Evolutionary conservation across 768 basidiomycete genomes (phyloP), one percentile per base, ranked within the genome.

Genomic region (Dioszegia hungarica): DNA sequence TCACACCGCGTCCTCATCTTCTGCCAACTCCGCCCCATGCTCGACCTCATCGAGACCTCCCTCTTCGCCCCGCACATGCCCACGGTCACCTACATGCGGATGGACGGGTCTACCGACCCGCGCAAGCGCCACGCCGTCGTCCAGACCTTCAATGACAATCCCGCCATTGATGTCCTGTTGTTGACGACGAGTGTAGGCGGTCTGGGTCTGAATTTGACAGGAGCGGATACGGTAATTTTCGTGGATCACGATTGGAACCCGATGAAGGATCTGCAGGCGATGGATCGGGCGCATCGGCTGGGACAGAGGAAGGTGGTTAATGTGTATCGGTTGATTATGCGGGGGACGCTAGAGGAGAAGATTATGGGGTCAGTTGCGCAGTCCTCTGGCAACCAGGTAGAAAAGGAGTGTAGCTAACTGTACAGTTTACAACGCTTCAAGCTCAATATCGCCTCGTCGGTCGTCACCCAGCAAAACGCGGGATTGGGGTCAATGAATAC

Each of bases 221-320:
- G 95, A 20, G 95, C 95, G 6, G 95, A 99, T 74, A 99, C 95
- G 0, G 95, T 99, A 56, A 95, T 99, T 62, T 99, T 99, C 68
- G 90, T 99, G 50, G 95, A 99, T 74, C 95, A 99, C 68, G 95
- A 99, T 75, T 99, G 95, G 95, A 99, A 99, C 75, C 95, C 95
- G 6, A 95, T 94, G 92, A 98, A 98, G 76, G 95, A 99, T 79
- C 79, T 98, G 5, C 95, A 99, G 72, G 95, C 95, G 8, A 99
- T 99, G 95, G 95, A 99, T 73, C 84, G 95, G 56, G 95, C 95
- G 1, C 95, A 98, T 78, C 86, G 95, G 52, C 86, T 98, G 34
- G 95, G 95, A 5, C 95, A 99, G 79, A 98, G 95, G 81, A 91
- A 92, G 76, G 94, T 98, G 14, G 95, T 99, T 27, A 98, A 98